Evolutionary conservation across 768 basidiomycete genomes (phyloP).

Genomic region (Tulasnella sp.): DNA sequence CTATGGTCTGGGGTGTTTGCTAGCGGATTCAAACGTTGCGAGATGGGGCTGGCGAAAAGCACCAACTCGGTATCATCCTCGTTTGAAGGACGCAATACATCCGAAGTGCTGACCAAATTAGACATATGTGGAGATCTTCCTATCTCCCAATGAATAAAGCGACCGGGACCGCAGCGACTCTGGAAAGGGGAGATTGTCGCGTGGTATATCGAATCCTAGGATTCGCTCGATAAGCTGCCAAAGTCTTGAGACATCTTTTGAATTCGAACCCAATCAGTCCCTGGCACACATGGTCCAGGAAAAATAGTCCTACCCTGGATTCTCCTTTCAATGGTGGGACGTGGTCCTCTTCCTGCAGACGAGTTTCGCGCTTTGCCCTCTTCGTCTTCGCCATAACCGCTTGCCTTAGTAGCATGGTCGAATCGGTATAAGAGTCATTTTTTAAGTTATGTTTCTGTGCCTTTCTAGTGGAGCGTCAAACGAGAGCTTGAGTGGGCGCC

Average conservation of each 20-base stretch:
- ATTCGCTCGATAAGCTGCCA: constrained; percentile 49
- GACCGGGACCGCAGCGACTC: constrained; percentile 72
- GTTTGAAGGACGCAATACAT: too few species aligned
- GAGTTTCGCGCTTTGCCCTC: background rate
- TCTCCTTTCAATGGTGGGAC: constrained; percentile 49
- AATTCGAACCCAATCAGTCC: background rate
- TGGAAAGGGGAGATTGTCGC: constrained; percentile 49
- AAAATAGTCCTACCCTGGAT: background rate
- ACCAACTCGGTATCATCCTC: too few species aligned
- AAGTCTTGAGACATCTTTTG: constrained; percentile 54
- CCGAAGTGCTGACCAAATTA: constrained; percentile 77
- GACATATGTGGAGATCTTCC: constrained; percentile 79
- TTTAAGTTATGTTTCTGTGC: too few species aligned
- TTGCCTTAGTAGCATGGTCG: background rate
- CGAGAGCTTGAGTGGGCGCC: too few species aligned
- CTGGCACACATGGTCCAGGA: background rate
- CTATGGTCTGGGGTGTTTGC: too few species aligned
- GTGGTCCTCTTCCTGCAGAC: constrained; percentile 37
- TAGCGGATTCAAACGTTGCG: too few species aligned
- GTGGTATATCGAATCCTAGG: constrained; percentile 34
- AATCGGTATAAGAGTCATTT: too few species aligned
- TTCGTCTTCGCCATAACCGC: background rate
- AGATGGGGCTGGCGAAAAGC: too few species aligned
- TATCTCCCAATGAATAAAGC: constrained; percentile 78
- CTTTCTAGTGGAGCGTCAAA: too few species aligned